Evolutionary conservation across 345 rosid species (phyloP), one percentile per base, ranked within the genome.

Genomic region (Dimocarpus longan): DNA sequence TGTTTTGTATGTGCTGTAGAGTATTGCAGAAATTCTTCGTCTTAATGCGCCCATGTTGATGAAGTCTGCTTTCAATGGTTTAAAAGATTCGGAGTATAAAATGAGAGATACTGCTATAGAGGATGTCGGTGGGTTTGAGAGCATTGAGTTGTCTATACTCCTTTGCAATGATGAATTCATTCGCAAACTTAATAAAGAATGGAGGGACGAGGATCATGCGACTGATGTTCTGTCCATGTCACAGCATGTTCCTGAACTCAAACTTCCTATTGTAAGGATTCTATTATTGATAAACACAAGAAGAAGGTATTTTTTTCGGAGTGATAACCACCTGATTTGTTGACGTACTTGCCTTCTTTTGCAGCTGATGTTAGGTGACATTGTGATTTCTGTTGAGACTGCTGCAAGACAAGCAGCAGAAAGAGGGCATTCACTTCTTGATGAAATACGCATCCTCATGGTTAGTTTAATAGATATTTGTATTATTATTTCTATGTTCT

Each of bases 201-300:
- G 98, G 98, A 93, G 98, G 78, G 97, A 84, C 54, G 97, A 96
- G 89, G 97, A 96, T 80, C 94, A 87, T 82, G 89, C 98, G 28
- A 93, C 99, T 0, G 98, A 96, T 89, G 99, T 96, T 79, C 97
- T 96, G 68, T 96, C 98, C 26, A 93, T 94, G 97, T 96, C 97
- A 8, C 92, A 88, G 62, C 98, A 96, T 76, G 76, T 90, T 72
- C 95, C 95, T 68, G 90, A 79, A 70, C 88, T 96, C 57, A 83
- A 93, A 77, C 91, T 94, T 83, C 98, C 99, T 19, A 75, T 96
- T 76, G 98, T 96, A 88, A 85, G 95, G 50, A 19, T 9, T 54
- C 19, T 28, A 13, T 68, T 37, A 19, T 54, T 70, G 46, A 39
- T 28, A 9, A 68, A 75, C 60, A 39, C 5, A 10, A 7, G 22